Evolutionary conservation across 2,329 filamentous ascomycete genomes (phyloP).

Genomic region (Coniochaeta sp.): DNA sequence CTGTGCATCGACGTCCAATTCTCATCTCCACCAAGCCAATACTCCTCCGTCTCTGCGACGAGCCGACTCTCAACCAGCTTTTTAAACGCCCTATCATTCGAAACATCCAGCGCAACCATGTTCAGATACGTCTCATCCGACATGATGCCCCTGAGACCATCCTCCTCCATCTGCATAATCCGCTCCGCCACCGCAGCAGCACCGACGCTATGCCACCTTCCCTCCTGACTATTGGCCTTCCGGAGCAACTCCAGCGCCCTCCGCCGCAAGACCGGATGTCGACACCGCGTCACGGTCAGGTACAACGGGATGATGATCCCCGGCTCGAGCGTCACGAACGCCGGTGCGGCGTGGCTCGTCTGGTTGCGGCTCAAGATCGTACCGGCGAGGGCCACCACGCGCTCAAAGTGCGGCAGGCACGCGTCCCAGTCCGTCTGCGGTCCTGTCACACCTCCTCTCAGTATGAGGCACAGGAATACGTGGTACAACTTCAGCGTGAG

Average conservation of each 20-base stretch:
- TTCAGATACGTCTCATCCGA: neutral
- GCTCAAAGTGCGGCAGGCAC: slow-evolving; percentile 19
- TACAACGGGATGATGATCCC: slow-evolving; percentile 23
- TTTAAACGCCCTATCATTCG: neutral
- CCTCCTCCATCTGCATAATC: slow-evolving; percentile 11
- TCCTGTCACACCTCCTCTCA: slow-evolving; percentile 12
- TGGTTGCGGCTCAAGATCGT: slow-evolving; percentile 3
- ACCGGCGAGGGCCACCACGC: slow-evolving; percentile 12
- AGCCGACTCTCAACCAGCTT: neutral
- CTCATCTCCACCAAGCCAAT: slow-evolving; percentile 1
- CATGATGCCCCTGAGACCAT: slow-evolving; percentile 4
- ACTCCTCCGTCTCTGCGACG: neutral
- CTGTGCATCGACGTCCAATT: neutral
- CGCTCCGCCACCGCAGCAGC: slow-evolving; percentile 17
- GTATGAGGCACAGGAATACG: slow-evolving; percentile 11
- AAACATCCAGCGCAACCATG: neutral
- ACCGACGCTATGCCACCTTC: slow-evolving; percentile 23
- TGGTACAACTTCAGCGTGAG: slow-evolving; percentile 19
- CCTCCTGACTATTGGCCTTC: slow-evolving; percentile 21
- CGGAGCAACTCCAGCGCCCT: slow-evolving; percentile 16
- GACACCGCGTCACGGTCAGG: slow-evolving; percentile 17
- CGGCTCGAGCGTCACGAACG: slow-evolving; percentile 21
- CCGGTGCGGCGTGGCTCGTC: slow-evolving; percentile 3
- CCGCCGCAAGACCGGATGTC: slow-evolving; percentile 20
- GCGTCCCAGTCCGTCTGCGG: slow-evolving; percentile 21